A percentile compares a stretch with the other conserved stretches of the same genome.
phyloP scores from a whole-genome alignment of 2,329 filamentous ascomycete species.

The Fusarium palustre region DNA sequence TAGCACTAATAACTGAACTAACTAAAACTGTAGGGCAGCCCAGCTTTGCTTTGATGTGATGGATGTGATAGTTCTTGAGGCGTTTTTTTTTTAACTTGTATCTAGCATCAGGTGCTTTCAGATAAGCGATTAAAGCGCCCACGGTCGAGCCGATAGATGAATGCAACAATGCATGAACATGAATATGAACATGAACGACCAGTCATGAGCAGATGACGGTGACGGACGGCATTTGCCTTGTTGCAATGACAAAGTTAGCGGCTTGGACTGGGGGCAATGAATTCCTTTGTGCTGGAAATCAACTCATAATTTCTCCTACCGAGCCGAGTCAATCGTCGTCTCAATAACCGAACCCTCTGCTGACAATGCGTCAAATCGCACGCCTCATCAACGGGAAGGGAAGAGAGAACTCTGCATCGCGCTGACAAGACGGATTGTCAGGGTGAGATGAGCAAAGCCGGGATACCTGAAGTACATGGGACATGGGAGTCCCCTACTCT shows the following conservation, averaged over 20 bases:
- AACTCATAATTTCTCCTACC: conserved; percentile 15
- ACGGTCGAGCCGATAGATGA: conserved; percentile 5
- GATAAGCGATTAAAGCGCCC: conserved; percentile 36
- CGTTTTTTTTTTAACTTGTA: conserved; percentile 13
- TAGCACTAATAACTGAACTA: conserved; percentile 1
- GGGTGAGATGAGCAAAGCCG: conserved; percentile 35
- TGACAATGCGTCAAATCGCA: conserved; percentile 39
- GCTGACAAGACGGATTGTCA: conserved; percentile 38
- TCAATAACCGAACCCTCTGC: conserved; percentile 2
- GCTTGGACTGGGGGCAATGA: conserved; percentile 9
- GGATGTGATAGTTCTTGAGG: conserved; percentile 11
- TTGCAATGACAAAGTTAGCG: conserved; percentile 2
- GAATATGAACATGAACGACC: no score
- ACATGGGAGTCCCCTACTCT: conserved; percentile 19
- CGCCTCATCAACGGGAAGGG: conserved; percentile 16
- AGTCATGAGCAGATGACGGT: not conserved
- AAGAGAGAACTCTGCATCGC: conserved; percentile 20
- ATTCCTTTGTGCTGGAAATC: conserved; percentile 9
- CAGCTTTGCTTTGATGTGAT: conserved; percentile 3
- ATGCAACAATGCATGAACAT: conserved; percentile 4
- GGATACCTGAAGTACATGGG: conserved; percentile 3
- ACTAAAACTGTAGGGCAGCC: not conserved
- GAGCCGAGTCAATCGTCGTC: conserved; percentile 13
- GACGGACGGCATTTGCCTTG: conserved; percentile 21
- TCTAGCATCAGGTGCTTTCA: conserved; percentile 1